Evolutionary conservation across 2,329 filamentous ascomycete genomes (phyloP).

Genomic region (Teratosphaeria destructans): DNA sequence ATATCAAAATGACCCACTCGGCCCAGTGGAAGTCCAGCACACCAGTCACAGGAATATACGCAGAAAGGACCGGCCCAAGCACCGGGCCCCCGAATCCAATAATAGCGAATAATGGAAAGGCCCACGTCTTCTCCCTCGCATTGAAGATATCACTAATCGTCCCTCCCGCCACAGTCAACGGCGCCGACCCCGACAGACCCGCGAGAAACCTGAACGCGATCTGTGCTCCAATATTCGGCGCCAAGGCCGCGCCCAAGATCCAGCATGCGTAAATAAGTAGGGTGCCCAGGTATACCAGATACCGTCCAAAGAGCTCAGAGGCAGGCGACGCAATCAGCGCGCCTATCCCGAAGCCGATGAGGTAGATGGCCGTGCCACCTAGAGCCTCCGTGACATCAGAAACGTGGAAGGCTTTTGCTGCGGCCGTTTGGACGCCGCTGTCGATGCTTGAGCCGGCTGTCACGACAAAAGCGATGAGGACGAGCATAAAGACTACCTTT

Average conservation of each 20-base stretch:
- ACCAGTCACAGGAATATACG: slow-evolving; percentile 33
- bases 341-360: slow-evolving; percentile 37
- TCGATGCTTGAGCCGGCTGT: slow-evolving; percentile 45
- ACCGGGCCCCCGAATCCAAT: slow-evolving; percentile 31
- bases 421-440: slow-evolving; percentile 37
- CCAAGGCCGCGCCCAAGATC: slow-evolving; percentile 38
- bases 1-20: slow-evolving; percentile 31
- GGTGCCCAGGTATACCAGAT: slow-evolving; percentile 39
- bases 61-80: slow-evolving; percentile 31
- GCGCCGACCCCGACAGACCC: slow-evolving; percentile 38
- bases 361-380: slow-evolving; percentile 32
- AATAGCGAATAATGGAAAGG: slow-evolving; percentile 42
- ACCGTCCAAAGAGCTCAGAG: slow-evolving; percentile 35
- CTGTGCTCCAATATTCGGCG: slow-evolving; percentile 38
- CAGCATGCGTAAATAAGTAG: slow-evolving; percentile 39
- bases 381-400: slow-evolving; percentile 41
- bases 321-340: slow-evolving; percentile 40
- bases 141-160: slow-evolving; percentile 38
- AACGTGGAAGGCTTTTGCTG: slow-evolving; percentile 37
- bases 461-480: slow-evolving; percentile 40
- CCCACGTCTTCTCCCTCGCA: slow-evolving; percentile 38
- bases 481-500: slow-evolving; percentile 21
- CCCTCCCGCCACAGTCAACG: slow-evolving; percentile 36
- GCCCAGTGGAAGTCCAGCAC: slow-evolving; percentile 17
- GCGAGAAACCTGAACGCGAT: slow-evolving; percentile 41